Percentiles rank a stretch among this genome's conserved stretches.
phyloP scores from a whole-genome alignment of 2,329 filamentous ascomycete species.

The Sordariomycetes sp. region DNA sequence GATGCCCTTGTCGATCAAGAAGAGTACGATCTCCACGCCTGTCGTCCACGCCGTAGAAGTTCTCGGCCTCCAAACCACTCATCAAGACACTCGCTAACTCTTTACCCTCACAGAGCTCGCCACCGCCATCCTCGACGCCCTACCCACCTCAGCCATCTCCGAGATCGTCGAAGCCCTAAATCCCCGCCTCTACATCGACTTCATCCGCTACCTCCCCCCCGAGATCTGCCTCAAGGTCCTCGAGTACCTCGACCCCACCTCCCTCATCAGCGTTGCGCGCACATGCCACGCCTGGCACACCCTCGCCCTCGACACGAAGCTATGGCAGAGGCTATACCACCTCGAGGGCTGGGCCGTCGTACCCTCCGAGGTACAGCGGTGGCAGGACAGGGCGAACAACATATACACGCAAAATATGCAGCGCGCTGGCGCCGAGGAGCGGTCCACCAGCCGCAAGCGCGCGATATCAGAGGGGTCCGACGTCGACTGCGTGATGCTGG shows the following conservation, averaged over 20 bases:
- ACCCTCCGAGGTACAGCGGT: constrained; percentile 40
- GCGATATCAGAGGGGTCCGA: neutral
- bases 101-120: constrained; percentile 54
- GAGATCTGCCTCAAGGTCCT: constrained; percentile 89
- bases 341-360: constrained; percentile 78
- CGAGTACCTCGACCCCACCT: constrained; percentile 69
- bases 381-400: constrained; percentile 2
- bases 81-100: constrained; percentile 10
- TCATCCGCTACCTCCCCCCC: constrained; percentile 69
- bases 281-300: constrained; percentile 74
- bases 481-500: constrained; percentile 14
- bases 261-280: constrained; percentile 65
- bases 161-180: constrained; percentile 69
- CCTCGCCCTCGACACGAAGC: constrained; percentile 65
- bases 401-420: neutral
- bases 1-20: constrained; percentile 34
- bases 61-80: too few relatives aligned
- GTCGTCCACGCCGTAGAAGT: too few relatives aligned
- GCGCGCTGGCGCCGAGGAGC: neutral
- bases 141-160: constrained; percentile 69
- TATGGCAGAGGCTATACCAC: constrained; percentile 78
- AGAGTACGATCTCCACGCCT: constrained; percentile 21
- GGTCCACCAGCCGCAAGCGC: neutral
- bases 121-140: constrained; percentile 61
- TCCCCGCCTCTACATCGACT: constrained; percentile 84